phyloP scores from a whole-genome alignment of 129 eudicot genomes.

The Silybum marianum region DNA sequence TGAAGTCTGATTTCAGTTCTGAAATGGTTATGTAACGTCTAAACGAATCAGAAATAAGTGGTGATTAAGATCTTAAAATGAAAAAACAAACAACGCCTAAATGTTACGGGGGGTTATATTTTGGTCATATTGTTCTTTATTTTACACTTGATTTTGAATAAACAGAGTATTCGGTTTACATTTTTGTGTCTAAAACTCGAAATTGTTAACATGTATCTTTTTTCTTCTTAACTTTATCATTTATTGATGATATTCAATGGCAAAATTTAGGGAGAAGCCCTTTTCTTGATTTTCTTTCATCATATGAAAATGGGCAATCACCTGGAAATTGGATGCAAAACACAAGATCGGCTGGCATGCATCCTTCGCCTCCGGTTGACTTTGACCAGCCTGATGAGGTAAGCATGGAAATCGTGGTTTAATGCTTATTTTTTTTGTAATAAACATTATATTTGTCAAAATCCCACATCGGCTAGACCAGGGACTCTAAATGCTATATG shows the following conservation, averaged over 20 bases:
- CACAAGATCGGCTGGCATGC: conserved; percentile 52
- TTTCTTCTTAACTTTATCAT: neutral
- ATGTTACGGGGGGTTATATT: neutral
- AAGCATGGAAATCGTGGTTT: conserved; percentile 18
- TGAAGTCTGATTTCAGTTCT: too few species aligned
- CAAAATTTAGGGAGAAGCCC: conserved; percentile 54
- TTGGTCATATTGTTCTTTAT: neutral
- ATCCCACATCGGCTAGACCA: neutral
- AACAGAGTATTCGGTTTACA: neutral
- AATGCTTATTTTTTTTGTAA: neutral
- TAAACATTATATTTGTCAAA: neutral
- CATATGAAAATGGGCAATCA: conserved; percentile 46
- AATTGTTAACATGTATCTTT: neutral
- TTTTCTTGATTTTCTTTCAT: conserved; percentile 44
- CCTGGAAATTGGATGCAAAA: conserved; percentile 39
- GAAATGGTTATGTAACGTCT: too few species aligned
- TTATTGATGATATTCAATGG: conserved; percentile 21
- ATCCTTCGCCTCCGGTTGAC: conserved; percentile 52
- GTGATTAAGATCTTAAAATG: too few species aligned
- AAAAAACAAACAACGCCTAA: too few species aligned
- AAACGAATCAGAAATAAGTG: too few species aligned
- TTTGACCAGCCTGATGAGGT: conserved; percentile 56
- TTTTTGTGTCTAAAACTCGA: neutral
- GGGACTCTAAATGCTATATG: neutral
- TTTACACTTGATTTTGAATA: neutral